Base-by-base conservation (phyloP, 2,329 filamentous ascomycete genomes). In the Phaeomoniella chlamydospora region DNA sequence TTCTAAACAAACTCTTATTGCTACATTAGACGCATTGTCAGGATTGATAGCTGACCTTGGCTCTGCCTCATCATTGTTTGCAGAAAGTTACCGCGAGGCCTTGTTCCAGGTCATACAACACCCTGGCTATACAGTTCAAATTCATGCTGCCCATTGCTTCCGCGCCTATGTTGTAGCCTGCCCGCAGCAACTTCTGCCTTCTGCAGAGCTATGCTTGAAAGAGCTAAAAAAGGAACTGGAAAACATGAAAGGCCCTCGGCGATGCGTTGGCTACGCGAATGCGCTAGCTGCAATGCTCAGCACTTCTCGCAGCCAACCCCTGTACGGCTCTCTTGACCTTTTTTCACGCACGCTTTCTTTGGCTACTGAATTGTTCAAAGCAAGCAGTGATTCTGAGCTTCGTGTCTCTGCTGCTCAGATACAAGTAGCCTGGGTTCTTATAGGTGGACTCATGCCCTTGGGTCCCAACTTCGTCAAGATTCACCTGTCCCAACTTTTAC, bases 401-500 rank as follows among this genome's bases (percentile, higher is more conserved):
- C 77, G 88, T 17, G 77, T 90, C 22, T 93, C 90, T 4, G 84
- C 84, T 49, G 94, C 86, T 1, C 90, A 98, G 52, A 86, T 98
- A 15, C 90, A 98, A 53, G 87, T 98, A 2, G 90, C 90, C 4
- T 98, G 90, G 88, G 92, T 93, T 33, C 65, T 98, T 39, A 93
- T 98, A 33, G 90, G 92, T 26, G 90, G 92, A 0, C 64, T 98
- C 37, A 96, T 96, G 88, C 86, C 87, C 1, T 70, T 98, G 1
- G 90, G 90, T 0, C 88, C 90, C 3, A 96, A 94, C 55, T 98
- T 98, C 55, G 88, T 96, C 57, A 98, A 98, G 60, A 96, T 96
- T 15, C 90, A 98, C 57, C 70, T 98, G 5, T 88, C 87, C 2
- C 90, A 98, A 52, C 68, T 98, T 15, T 74, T 98, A 38, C 64